Conservation (phyloP, 1,284 basidiomycete genomes). For the Papiliotrema laurentii region DNA sequence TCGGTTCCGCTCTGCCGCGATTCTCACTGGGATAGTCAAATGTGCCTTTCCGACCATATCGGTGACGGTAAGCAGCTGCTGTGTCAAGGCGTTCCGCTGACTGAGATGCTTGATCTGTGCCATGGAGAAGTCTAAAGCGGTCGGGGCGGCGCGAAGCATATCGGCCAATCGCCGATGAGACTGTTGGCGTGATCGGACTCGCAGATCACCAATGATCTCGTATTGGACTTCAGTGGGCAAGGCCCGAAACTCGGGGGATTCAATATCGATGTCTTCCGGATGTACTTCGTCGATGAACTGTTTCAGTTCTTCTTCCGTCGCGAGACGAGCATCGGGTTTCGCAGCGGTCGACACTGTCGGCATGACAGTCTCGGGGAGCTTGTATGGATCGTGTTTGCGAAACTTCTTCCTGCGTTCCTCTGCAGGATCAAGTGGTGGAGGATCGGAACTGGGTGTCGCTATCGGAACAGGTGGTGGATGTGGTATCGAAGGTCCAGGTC, state of each 20-base stretch:
- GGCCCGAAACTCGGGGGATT: constrained; percentile 82
- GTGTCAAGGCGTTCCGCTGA: constrained; percentile 86
- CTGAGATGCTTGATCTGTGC: constrained; percentile 88
- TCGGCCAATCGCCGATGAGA: constrained; percentile 85
- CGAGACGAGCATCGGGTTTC: constrained; percentile 79
- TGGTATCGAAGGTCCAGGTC: constrained; percentile 19
- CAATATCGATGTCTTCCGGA: constrained; percentile 85
- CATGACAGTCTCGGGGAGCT: constrained; percentile 61
- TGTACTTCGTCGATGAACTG: constrained; percentile 88
- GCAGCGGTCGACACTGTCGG: constrained; percentile 51
- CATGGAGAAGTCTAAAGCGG: constrained; percentile 90
- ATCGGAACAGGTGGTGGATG: constrained; percentile 9
- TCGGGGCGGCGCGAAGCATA: constrained; percentile 77
- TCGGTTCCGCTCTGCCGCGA: constrained; percentile 89
- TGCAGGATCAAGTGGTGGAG: constrained; percentile 18
- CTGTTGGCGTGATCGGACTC: constrained; percentile 88
- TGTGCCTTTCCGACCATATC: constrained; percentile 83
- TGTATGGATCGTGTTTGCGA: constrained; percentile 69
- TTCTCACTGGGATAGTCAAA: constrained; percentile 82
- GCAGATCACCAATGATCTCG: constrained; percentile 94
- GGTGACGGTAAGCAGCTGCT: constrained; percentile 89
- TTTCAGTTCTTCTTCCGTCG: constrained; percentile 86
- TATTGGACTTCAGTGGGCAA: constrained; percentile 95
- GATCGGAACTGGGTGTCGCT: too few species aligned
- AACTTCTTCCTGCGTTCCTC: constrained; percentile 38